Percentiles rank a stretch among this genome's conserved stretches.
Evolutionary conservation across 73 alveolate species (phyloP).

Genomic region (Symbiodinium natans): DNA sequence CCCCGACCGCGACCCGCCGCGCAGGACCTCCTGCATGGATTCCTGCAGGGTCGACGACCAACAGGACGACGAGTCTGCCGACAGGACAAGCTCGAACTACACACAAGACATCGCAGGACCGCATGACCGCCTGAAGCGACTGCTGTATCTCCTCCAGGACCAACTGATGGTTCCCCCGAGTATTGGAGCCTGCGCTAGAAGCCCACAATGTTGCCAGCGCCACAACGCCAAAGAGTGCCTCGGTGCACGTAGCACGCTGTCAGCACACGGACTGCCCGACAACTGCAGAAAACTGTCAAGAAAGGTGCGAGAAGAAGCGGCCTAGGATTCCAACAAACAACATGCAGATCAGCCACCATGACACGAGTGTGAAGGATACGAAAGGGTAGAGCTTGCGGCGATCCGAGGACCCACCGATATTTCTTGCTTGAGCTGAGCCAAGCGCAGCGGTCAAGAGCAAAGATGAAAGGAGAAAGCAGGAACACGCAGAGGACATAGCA

Average conservation of each 20-base stretch:
- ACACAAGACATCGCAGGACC: too few species aligned
- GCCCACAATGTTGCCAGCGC: not conserved
- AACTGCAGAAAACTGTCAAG: too few species aligned
- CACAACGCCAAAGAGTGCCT: not conserved
- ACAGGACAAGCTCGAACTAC: too few species aligned
- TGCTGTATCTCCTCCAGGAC: not conserved
- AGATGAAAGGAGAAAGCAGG: too few species aligned
- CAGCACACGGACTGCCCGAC: too few species aligned
- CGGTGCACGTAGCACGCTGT: not conserved
- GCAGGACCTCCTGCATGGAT: conserved; percentile 46
- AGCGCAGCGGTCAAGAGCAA: not conserved
- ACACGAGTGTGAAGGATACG: not conserved
- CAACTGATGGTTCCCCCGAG: not conserved
- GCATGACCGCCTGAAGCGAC: not conserved
- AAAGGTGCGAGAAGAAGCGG: too few species aligned
- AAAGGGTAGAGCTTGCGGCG: conserved; percentile 40
- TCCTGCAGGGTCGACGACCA: conserved; percentile 58
- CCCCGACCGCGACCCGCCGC: conserved; percentile 35
- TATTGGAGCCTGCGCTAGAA: not conserved
- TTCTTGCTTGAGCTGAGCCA: conserved; percentile 31
- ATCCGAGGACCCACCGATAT: conserved; percentile 56
- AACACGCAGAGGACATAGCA: too few species aligned
- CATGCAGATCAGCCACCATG: not conserved
- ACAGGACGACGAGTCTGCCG: too few species aligned
- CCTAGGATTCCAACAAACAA: too few species aligned